Conservation (phyloP, 106 monocot species). For the Agapanthus africanus region DNA sequence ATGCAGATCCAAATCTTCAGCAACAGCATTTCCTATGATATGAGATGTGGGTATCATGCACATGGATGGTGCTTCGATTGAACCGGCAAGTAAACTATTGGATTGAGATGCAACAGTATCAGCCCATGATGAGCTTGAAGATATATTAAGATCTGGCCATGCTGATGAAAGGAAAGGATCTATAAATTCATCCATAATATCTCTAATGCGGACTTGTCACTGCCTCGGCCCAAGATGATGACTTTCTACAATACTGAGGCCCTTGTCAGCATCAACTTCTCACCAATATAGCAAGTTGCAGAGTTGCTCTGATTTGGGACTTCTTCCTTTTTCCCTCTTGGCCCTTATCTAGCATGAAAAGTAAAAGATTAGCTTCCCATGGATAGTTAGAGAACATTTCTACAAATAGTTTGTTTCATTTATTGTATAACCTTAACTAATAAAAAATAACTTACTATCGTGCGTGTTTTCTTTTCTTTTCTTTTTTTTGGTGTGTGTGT, state of each 20-base stretch:
- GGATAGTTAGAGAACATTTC: background rate
- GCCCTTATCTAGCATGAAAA: conserved; percentile 7
- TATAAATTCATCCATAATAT: conserved; percentile 43
- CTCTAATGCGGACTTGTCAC: background rate
- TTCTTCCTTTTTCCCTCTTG: conserved; percentile 5
- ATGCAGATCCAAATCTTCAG: conserved; percentile 12
- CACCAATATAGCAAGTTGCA: background rate
- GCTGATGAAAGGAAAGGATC: conserved; percentile 33
- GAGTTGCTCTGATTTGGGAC: background rate
- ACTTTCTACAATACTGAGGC: no score
- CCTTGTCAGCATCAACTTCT: no score
- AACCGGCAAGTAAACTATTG: conserved; percentile 22
- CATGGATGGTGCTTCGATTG: conserved; percentile 9
- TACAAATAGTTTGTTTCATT: background rate
- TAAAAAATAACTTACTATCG: background rate
- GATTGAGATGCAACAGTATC: conserved; percentile 16
- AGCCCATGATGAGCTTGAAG: conserved; percentile 32
- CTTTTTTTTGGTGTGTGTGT: no score
- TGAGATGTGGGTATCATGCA: conserved; percentile 22
- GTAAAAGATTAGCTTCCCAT: background rate
- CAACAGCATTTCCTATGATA: conserved; percentile 12
- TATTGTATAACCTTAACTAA: background rate
- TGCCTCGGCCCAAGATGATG: background rate
- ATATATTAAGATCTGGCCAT: conserved; percentile 31
- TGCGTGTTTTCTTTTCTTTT: no score